These are phyloP conservation scores for Clavispora carvajalis DNA, from an alignment of 805 yeast species.

Conservation along the genomic window DNA sequence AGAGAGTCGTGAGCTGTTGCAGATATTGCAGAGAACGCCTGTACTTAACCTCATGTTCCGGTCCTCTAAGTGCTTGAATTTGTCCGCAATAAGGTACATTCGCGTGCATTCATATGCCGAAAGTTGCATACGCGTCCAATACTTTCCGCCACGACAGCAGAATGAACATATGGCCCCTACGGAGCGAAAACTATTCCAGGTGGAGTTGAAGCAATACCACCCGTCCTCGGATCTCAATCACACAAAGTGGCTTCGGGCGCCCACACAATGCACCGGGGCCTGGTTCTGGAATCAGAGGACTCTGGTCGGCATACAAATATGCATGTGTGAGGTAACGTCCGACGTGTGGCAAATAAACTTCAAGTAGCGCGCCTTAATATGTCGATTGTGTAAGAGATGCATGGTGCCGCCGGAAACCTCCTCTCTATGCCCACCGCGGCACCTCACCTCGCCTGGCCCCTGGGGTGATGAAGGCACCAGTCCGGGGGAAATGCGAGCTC, in stretches of 20 bases:
- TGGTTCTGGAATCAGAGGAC: neutral
- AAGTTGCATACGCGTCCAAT: neutral
- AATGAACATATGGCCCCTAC: no score
- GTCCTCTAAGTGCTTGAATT: neutral
- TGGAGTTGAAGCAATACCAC: no score
- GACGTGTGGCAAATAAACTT: neutral
- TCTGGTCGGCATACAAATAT: neutral
- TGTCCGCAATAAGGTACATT: neutral
- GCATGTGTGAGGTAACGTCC: neutral
- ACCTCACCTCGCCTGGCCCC: no score
- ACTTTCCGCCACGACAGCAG: no score
- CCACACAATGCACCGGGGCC: no score
- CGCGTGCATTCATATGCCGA: neutral
- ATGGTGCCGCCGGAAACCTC: neutral
- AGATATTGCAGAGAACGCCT: neutral
- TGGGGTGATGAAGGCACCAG: no score
- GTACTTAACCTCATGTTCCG: neutral
- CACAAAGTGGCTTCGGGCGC: no score
- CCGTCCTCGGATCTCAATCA: no score
- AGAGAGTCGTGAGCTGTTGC: neutral
- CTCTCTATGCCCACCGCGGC: neutral
- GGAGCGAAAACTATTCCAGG: no score
- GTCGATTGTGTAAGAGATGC: slow-evolving; percentile 1
- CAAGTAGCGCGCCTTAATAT: neutral
- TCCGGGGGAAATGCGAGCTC: no score